Evolutionary conservation across 2,329 filamentous ascomycete species (phyloP), one percentile per base, ranked within the genome.

Genomic region (Calonectria montana): DNA sequence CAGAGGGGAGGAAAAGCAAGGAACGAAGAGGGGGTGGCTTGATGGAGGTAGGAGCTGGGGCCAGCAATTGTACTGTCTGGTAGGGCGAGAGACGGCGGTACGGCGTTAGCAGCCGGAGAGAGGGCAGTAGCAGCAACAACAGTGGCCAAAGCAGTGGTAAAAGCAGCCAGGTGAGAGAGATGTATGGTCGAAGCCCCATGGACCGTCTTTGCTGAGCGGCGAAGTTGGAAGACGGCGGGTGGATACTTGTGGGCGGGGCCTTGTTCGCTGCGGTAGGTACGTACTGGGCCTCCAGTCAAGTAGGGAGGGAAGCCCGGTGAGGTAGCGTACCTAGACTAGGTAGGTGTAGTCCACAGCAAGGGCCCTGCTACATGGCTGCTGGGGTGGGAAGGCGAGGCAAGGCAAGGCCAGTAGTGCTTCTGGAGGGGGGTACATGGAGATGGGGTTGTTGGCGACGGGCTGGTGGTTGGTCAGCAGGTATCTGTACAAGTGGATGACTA

Each of bases 21-120:
- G 67, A 70, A 73, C 68, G 76, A 78, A 75, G 77, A 78, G 77
- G 77, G 77, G 77, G 77, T 78, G 77, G 77, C 77, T 78, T 78
- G 75, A 77, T 77, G 75, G 76, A 79, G 73, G 74, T 67, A 68
- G 67, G 69, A 78, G 76, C 77, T 77, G 75, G 71, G 74, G 70
- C 73, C 73, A 75, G 72, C 73, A 75, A 77, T 72, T 73, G 72
- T 72, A 68, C 50, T 57, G 50, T 57, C 37, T 59, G 57, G 43
- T 65, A 69, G 68, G 62, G 65, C 61, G 59, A 70, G 73, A 66
- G 70, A 65, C 45, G 67, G 71, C 75, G 75, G 74, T 75, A 66
- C 37, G 47, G 66, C 45, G 65, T 62, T 65, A 71, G 69, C 39
- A 70, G 43, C 70, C 35, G 13, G 64, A 66, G 64, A 50, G 31